Conservation (phyloP, 2,329 filamentous ascomycete species). For the Diaporthe longicolla region DNA sequence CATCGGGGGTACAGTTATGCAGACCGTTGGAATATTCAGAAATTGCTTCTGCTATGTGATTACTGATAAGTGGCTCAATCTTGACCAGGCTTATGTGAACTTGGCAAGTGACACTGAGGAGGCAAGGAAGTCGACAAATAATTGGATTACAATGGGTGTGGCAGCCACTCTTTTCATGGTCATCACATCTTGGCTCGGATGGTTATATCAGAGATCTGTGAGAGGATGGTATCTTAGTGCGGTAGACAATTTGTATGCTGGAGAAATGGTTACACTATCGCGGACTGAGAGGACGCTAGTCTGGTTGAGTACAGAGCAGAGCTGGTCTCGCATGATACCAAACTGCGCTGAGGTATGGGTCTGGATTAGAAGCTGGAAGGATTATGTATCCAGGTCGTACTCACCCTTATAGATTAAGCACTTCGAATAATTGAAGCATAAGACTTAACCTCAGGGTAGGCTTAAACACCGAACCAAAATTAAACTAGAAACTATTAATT, state of each 20-base stretch:
- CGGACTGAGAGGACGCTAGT: neutral
- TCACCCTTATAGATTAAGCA: neutral
- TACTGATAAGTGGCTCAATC: neutral
- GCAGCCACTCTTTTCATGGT: neutral
- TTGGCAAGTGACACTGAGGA: constrained; percentile 7
- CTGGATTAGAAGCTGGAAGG: neutral
- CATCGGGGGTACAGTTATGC: constrained; percentile 1
- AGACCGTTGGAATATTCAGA: neutral
- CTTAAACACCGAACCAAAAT: too few relatives aligned
- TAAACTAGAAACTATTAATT: too few relatives aligned
- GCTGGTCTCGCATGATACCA: neutral
- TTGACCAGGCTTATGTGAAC: constrained; percentile 6
- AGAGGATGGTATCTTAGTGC: neutral
- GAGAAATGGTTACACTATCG: neutral
- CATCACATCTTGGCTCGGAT: neutral
- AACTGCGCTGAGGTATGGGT: neutral
- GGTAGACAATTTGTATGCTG: neutral
- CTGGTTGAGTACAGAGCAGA: neutral
- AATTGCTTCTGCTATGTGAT: constrained; percentile 11
- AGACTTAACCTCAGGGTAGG: too few relatives aligned
- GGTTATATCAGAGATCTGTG: neutral
- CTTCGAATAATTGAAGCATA: too few relatives aligned
- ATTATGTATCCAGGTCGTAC: neutral
- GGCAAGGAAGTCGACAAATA: neutral
- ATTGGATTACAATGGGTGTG: constrained; percentile 3